Conservation (phyloP, 1,284 basidiomycete genomes). For the Crepidotus sp. region DNA sequence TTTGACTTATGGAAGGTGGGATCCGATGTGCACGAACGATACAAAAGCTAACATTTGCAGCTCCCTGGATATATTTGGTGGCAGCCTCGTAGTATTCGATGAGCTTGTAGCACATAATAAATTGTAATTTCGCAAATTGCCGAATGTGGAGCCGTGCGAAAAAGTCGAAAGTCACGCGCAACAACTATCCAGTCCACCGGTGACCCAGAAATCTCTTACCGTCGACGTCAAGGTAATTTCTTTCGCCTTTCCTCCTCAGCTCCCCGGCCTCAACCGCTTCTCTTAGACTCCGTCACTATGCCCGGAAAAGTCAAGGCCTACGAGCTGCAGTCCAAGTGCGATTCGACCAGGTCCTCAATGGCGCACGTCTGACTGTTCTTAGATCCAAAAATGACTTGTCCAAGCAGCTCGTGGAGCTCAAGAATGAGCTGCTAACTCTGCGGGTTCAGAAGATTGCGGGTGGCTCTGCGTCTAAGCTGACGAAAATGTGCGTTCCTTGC, state of each 20-base stretch:
- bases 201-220: too few species aligned
- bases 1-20: conserved; percentile 89
- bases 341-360: conserved; percentile 10
- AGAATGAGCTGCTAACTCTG: conserved; percentile 87
- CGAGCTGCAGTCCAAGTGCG: conserved; percentile 97
- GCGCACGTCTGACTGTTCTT: background rate
- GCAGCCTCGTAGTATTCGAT: conserved; percentile 55
- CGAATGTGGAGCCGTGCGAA: background rate
- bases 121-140: background rate
- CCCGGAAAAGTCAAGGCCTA: conserved; percentile 91
- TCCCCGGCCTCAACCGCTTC: background rate
- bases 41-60: conserved; percentile 26
- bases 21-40: background rate
- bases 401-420: conserved; percentile 93
- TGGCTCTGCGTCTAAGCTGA: conserved; percentile 92
- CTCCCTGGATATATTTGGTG: conserved; percentile 74
- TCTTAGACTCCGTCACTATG: conserved; percentile 41
- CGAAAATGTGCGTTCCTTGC: conserved; percentile 75
- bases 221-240: conserved; percentile 12
- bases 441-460: conserved; percentile 98
- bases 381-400: conserved; percentile 97
- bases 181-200: too few species aligned
- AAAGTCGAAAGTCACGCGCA: too few species aligned
- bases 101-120: conserved; percentile 44
- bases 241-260: background rate